Evolutionary conservation across 2,329 filamentous ascomycete species (phyloP).

Genomic region (Pseudonectria buxi): DNA sequence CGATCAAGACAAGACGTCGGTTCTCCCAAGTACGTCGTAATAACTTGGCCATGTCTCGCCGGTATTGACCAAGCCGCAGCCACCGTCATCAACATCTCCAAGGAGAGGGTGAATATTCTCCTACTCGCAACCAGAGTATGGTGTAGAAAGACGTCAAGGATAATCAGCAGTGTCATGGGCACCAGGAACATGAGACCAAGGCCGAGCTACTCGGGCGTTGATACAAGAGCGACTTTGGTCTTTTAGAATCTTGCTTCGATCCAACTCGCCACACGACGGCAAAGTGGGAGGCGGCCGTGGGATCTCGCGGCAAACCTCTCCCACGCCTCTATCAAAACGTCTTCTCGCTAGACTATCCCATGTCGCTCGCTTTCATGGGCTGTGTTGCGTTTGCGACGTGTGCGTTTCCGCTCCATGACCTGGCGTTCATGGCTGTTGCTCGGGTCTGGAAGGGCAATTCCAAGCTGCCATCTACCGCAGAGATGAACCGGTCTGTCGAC

Average conservation of each 20-base stretch:
- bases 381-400: constrained; percentile 28
- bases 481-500: constrained; percentile 32
- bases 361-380: constrained; percentile 38
- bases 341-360: constrained; percentile 35
- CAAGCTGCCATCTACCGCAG: constrained; percentile 26
- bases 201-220: too few relatives aligned
- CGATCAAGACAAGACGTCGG: constrained; percentile 30
- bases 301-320: constrained; percentile 23
- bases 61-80: constrained; percentile 13
- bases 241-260: constrained; percentile 21
- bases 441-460: constrained; percentile 37
- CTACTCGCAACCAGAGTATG: rapidly evolving
- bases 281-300: constrained; percentile 18
- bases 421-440: constrained; percentile 36
- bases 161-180: background rate
- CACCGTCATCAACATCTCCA: constrained; percentile 27
- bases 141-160: background rate
- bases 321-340: constrained; percentile 37
- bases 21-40: constrained; percentile 23
- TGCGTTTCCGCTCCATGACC: constrained; percentile 32
- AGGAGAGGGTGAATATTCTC: constrained; percentile 18
- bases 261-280: constrained; percentile 18
- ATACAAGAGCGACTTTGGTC: constrained; percentile 25
- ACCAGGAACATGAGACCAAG: too few relatives aligned
- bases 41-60: background rate